A percentile compares a stretch with the other conserved stretches of the same genome.
These are phyloP conservation scores for Trichomonas vaginalis DNA, from an alignment of 208 protist species.

Conservation along the genomic window DNA sequence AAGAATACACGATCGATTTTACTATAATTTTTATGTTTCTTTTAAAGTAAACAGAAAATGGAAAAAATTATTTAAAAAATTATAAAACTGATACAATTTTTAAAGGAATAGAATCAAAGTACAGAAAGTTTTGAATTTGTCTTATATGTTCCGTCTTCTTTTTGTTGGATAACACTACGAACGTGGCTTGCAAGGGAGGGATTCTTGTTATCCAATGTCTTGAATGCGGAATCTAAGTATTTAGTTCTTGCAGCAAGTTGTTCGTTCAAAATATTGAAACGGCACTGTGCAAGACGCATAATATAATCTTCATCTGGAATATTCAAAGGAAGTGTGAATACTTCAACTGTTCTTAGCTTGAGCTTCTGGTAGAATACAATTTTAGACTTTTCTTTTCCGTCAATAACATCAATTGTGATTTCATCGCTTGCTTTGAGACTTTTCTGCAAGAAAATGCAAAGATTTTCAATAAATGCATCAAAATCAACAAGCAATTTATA, in stretches of 20 bases:
- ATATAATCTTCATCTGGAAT: neutral
- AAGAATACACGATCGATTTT: too few relatives aligned
- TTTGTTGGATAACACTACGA: neutral
- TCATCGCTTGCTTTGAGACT: neutral
- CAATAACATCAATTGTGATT: neutral
- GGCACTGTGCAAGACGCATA: neutral
- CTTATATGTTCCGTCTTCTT: neutral
- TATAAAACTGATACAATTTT: too few relatives aligned
- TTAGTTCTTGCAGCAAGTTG: neutral
- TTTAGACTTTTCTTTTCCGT: neutral
- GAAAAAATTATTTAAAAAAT: too few relatives aligned
- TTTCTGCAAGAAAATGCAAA: neutral
- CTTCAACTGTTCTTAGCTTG: neutral
- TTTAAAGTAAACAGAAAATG: too few relatives aligned
- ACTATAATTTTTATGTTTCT: too few relatives aligned
- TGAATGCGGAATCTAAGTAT: neutral
- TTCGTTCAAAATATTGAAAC: neutral
- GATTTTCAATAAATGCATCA: neutral
- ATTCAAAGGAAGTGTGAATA: neutral
- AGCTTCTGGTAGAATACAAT: neutral
- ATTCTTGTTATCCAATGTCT: neutral
- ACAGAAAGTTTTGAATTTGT: neutral
- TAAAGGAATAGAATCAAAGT: too few relatives aligned
- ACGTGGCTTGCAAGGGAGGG: neutral
- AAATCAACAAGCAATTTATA: neutral